Conservation (phyloP, 768 basidiomycete genomes). For the Xerocomellus intermedius region DNA sequence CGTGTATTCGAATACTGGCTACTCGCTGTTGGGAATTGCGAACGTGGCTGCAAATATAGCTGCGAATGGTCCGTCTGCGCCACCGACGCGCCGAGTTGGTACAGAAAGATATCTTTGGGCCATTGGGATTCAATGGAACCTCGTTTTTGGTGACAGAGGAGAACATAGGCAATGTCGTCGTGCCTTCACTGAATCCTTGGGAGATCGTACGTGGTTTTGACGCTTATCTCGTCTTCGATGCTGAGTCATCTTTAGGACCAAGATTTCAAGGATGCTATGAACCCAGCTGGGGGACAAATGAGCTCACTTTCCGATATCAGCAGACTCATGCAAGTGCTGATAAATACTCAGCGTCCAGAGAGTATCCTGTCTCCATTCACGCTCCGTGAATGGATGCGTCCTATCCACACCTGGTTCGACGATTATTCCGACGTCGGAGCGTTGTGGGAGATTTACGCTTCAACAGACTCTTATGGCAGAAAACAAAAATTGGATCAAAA, state of each 20-base stretch:
- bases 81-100: slow-evolving; percentile 40
- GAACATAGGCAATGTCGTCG: slow-evolving; percentile 38
- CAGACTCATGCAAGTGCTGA: slow-evolving; percentile 43
- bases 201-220: slow-evolving; percentile 34
- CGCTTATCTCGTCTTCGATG: neutral
- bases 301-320: slow-evolving; percentile 47
- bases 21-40: slow-evolving; percentile 34
- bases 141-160: slow-evolving; percentile 41
- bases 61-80: slow-evolving; percentile 14
- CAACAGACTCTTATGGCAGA: slow-evolving; percentile 30
- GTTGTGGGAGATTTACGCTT: slow-evolving; percentile 42
- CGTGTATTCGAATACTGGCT: slow-evolving; percentile 42
- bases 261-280: slow-evolving; percentile 38
- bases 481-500: slow-evolving; percentile 34
- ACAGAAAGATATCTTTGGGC: slow-evolving; percentile 48
- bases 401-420: slow-evolving; percentile 38
- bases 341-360: slow-evolving; percentile 39
- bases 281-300: slow-evolving; percentile 51
- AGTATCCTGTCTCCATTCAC: slow-evolving; percentile 35
- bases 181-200: slow-evolving; percentile 35
- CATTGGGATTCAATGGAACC: slow-evolving; percentile 42
- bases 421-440: slow-evolving; percentile 40
- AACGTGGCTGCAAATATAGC: slow-evolving; percentile 34
- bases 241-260: slow-evolving; percentile 32
- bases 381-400: slow-evolving; percentile 44